Conservation (phyloP, 805 yeast species). For the Nakazawaea wyomingensis region DNA sequence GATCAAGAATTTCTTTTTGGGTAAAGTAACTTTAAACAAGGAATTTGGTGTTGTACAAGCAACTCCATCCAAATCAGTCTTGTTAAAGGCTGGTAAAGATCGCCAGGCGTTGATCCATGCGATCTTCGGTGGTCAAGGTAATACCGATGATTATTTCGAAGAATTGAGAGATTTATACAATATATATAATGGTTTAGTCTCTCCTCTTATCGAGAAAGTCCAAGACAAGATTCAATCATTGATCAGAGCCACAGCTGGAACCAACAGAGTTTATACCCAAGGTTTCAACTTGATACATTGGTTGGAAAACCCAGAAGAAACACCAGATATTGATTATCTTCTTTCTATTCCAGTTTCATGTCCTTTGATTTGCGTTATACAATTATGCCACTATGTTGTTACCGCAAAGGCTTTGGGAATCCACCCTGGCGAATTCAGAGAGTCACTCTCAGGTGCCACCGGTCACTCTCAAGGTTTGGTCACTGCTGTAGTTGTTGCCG, state of each 20-base stretch:
- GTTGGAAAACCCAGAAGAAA: conserved; percentile 78
- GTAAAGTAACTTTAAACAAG: conserved; percentile 26
- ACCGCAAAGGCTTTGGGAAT: conserved; percentile 80
- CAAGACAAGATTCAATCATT: conserved; percentile 64
- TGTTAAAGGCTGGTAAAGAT: conserved; percentile 58
- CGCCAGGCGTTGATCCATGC: conserved; percentile 65
- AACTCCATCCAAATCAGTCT: conserved; percentile 27
- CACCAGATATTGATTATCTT: conserved; percentile 86
- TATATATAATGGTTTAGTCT: conserved; percentile 68
- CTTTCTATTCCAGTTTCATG: conserved; percentile 91
- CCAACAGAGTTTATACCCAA: conserved; percentile 85
- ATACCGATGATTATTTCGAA: conserved; percentile 94
- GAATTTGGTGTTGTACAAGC: conserved; percentile 17
- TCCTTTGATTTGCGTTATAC: conserved; percentile 96
- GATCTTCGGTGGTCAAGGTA: conserved; percentile 98
- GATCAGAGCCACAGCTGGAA: conserved; percentile 67
- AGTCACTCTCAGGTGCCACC: conserved; percentile 65
- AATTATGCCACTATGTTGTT: conserved; percentile 87
- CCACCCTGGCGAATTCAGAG: conserved; percentile 84
- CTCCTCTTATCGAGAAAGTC: conserved; percentile 64
- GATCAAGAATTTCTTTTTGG: conserved; percentile 68
- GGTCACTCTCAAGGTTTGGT: conserved; percentile 92
- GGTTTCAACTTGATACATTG: conserved; percentile 87
- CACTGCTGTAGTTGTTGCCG: conserved; percentile 82
- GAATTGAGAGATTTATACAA: conserved; percentile 84